These are phyloP conservation scores for Glaciozyma martinii DNA, from an alignment of 768 basidiomycete genomes.

Conservation along the genomic window DNA sequence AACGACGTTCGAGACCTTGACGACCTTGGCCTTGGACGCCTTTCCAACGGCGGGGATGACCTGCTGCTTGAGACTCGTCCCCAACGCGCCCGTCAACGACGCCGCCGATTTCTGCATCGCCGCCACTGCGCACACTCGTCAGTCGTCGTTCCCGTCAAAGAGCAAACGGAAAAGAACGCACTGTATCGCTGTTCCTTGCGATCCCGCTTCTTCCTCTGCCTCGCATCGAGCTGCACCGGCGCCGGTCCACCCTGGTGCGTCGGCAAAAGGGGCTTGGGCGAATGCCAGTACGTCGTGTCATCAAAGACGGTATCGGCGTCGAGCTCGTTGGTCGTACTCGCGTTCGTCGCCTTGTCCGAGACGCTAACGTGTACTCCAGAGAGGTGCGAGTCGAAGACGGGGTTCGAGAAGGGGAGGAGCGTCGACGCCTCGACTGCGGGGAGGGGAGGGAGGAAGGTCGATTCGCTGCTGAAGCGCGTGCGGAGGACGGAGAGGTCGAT, in stretches of 20 bases:
- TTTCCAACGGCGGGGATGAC: conserved; percentile 47
- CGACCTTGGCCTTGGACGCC: conserved; percentile 17
- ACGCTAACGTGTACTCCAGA: conserved; percentile 38
- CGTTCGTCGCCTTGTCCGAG: conserved; percentile 24
- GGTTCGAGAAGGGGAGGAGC: conserved; percentile 43
- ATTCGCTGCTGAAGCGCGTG: neutral
- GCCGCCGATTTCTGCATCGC: conserved; percentile 53
- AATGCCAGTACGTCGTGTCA: conserved; percentile 18
- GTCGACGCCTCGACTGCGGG: conserved; percentile 19
- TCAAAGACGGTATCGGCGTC: conserved; percentile 11
- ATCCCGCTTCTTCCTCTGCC: conserved; percentile 42
- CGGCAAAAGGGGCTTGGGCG: conserved; percentile 41
- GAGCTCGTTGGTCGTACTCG: conserved; percentile 21
- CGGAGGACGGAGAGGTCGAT: conserved; percentile 37
- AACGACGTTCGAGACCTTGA: neutral
- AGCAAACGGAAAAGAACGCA: neutral
- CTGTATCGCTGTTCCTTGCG: conserved; percentile 51
- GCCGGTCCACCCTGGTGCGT: conserved; percentile 50
- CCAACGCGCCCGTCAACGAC: conserved; percentile 57
- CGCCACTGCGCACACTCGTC: conserved; percentile 39
- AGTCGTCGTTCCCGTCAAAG: neutral
- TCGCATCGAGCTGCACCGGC: conserved; percentile 37
- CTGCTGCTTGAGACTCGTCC: conserved; percentile 48
- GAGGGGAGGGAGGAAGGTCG: neutral
- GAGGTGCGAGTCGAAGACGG: conserved; percentile 37